Base-by-base conservation (phyloP, 805 yeast genomes). In the Yamadazyma takamatsuzukensis region DNA sequence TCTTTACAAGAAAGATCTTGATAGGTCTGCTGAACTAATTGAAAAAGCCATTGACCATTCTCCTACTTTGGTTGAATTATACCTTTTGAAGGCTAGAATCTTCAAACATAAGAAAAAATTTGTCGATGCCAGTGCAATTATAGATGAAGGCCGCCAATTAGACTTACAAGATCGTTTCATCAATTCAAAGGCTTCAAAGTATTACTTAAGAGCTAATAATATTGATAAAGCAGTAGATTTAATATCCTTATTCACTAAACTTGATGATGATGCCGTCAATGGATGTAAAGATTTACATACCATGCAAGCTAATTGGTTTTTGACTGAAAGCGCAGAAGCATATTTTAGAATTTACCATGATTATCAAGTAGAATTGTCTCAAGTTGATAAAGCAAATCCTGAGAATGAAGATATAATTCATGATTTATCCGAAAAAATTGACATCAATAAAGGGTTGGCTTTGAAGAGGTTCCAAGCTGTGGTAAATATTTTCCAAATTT, bases 301-400 rank as follows among this genome's bases (percentile, higher is more conserved):
- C 19, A 83, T 93, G 81, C 97, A 93, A 61, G 89, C 83, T n/a
- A 74, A 80, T 31, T 88, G 97, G 95, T 86, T 87, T 41, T 61
- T 93, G 42, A 59, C 73, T 12, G 96, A 87, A 53, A 78, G 82
- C 54, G 97, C 93, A 2, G 94, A 84, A 50, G 80, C 93, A 3
- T 87, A 85, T 47, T 56, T 62, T 32, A 75, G 96, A 47, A 48
- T 76, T 26, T 82, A 76, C 43, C 43, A 48, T 18, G 47, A 53
- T 15, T 48, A 49, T 27, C 39, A 48, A 27, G 29, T 35, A 6
- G 42, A 54, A 30, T 45, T 58, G 11, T 18, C 39, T 4, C 63
- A 57, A 11, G 53, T 59, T 7, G 64, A 59, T 21, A 35, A 27
- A 10, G 30, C 13, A 2, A 37, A 30, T 15, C 30, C 33, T 4